A percentile compares a stretch with the other conserved stretches of the same genome.
Conservation (phyloP, 257 asterid genomes). For the Mentha longifolia region DNA sequence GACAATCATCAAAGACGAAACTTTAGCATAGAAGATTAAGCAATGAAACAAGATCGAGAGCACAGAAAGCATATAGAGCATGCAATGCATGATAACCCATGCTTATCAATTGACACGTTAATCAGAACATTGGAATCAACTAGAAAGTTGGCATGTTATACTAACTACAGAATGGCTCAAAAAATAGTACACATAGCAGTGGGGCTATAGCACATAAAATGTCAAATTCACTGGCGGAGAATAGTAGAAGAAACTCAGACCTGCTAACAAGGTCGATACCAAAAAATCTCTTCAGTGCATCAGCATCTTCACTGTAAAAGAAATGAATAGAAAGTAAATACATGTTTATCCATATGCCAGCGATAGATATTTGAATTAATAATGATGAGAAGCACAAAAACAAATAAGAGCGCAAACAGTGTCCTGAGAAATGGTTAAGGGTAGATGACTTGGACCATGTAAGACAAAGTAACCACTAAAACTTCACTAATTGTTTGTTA, state of each 20-base stretch:
- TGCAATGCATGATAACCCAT: conserved; percentile 7
- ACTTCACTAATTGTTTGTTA: conserved; percentile 6
- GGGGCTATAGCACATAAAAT: conserved; percentile 15
- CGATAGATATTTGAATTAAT: neutral
- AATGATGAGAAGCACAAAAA: neutral
- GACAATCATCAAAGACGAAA: neutral
- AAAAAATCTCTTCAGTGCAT: conserved; percentile 76
- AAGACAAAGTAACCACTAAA: conserved; percentile 1
- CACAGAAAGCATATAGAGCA: conserved; percentile 10
- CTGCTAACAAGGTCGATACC: conserved; percentile 94
- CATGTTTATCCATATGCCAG: conserved; percentile 19
- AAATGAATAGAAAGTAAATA: conserved; percentile 22
- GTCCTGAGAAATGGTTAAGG: conserved; percentile 19
- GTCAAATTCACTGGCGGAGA: conserved; percentile 27
- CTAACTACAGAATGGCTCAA: neutral
- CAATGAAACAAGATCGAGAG: conserved; percentile 2
- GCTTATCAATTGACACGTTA: neutral
- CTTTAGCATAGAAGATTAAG: neutral
- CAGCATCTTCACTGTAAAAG: conserved; percentile 75
- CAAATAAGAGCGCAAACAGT: neutral
- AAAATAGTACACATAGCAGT: conserved; percentile 12
- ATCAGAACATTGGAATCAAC: conserved; percentile 8
- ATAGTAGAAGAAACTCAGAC: conserved; percentile 41
- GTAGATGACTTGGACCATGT: conserved; percentile 10
- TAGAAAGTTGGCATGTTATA: neutral